Percentiles rank a stretch among this genome's conserved stretches.
Conservation (phyloP, 176 grass and related monocot species). For the Lolium perenne region DNA sequence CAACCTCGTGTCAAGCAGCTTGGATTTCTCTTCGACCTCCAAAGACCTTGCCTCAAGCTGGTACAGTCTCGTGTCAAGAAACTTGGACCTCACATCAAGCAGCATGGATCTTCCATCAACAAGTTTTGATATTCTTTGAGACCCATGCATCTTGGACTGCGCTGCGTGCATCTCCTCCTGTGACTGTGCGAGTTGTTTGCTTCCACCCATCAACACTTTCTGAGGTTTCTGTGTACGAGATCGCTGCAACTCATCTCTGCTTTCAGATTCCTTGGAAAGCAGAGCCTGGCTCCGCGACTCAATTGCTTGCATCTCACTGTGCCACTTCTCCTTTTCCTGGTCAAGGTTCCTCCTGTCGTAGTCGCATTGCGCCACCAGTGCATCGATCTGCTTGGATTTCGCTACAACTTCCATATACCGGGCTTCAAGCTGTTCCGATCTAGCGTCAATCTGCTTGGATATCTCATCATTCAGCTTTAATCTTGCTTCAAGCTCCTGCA, state of each 20-base stretch:
- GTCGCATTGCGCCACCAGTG: background rate
- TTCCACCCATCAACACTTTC: background rate
- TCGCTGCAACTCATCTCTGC: background rate
- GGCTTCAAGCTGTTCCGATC: background rate
- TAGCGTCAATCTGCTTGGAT: background rate
- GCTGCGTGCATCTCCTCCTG: background rate
- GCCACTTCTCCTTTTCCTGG: background rate
- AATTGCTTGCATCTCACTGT: background rate
- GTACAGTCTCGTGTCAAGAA: background rate
- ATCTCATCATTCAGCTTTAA: background rate
- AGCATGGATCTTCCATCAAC: background rate
- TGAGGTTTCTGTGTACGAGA: background rate
- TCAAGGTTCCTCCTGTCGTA: background rate
- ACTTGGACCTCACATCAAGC: background rate
- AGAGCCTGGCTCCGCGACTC: constrained; percentile 54
- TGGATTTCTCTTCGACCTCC: background rate
- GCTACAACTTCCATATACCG: background rate
- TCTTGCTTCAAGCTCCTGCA: constrained; percentile 5
- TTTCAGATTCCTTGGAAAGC: constrained; percentile 35
- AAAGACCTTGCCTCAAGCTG: background rate
- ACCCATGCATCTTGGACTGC: background rate
- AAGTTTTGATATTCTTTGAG: background rate
- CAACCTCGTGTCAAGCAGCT: too few species aligned
- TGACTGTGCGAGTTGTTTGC: background rate
- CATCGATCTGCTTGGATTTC: background rate